Evolutionary conservation across 2,329 filamentous ascomycete species (phyloP).

Genomic region (Diaporthe aspalathi): DNA sequence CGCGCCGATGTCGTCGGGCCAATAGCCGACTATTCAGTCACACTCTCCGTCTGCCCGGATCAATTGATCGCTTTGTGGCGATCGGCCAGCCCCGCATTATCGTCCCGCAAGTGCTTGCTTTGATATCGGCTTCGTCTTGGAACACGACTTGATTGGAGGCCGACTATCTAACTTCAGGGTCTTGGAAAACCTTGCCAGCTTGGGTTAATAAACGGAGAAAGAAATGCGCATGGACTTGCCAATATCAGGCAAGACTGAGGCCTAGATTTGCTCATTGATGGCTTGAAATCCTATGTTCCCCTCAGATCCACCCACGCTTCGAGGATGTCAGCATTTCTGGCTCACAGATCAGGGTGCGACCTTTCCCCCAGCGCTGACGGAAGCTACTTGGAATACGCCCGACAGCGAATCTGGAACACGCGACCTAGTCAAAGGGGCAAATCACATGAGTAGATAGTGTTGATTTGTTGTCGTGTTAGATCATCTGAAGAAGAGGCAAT

Average conservation of each 20-base stretch:
- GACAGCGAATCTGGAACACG: neutral
- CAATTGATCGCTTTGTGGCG: neutral
- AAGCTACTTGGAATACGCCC: neutral
- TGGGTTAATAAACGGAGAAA: constrained; percentile 10
- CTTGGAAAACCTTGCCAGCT: constrained; percentile 18
- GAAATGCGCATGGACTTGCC: constrained; percentile 13
- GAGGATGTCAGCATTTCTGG: too few relatives aligned
- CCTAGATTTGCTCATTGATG: neutral
- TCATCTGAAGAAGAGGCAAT: neutral
- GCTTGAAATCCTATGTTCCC: neutral
- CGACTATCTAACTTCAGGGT: constrained; percentile 12
- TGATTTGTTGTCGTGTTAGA: too few relatives aligned
- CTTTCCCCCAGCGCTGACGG: neutral
- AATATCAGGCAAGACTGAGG: neutral
- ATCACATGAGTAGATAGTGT: too few relatives aligned
- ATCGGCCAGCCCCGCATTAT: constrained; percentile 37
- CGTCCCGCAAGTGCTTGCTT: constrained; percentile 1
- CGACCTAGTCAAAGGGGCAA: too few relatives aligned
- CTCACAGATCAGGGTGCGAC: neutral
- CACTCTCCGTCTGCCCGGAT: constrained; percentile 18
- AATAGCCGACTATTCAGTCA: constrained; percentile 27
- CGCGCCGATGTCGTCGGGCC: constrained; percentile 36
- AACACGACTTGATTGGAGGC: constrained; percentile 19
- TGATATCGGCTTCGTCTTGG: constrained; percentile 34
- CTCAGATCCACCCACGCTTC: neutral